Base-by-base conservation (phyloP, 2,329 filamentous ascomycete genomes). In the Aspergillus spinulosporus region DNA sequence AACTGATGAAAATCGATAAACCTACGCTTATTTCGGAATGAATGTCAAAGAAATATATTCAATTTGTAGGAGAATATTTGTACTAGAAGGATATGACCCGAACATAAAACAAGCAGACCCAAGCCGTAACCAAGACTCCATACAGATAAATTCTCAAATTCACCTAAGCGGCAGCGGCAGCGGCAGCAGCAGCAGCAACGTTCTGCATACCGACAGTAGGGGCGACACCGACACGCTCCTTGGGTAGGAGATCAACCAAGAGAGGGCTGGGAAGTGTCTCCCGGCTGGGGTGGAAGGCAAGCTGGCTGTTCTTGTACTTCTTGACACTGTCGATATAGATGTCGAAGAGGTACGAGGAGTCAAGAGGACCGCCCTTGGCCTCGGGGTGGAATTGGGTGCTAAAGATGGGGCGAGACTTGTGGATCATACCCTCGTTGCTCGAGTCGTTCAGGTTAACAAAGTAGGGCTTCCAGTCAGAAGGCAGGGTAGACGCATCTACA, bases 351-450 rank as follows among this genome's bases (percentile, higher is more conserved):
- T 96, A 97, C 2, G 90, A 87, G 62, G 90, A 95, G 80, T 99
- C 94, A 78, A 96, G 89, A 53, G 94, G 94, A 53, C 94, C 94
- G 59, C 94, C 94, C 82, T 96, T 96, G 65, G 94, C 94, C 79
- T 99, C 94, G 12, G 94, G 94, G 73, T 99, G 94, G 86, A 99
- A 99, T 77, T 99, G 94, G 26, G 92, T 96, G 62, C 90, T 93
- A 84, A 99, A 97, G 74, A 99, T 99, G 61, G 94, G 94, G 37
- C 93, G 90, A 57, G 89, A 89, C 78, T 89, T 92, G 84, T 99
- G 94, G 73, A 97, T 92, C 86, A 99, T 91, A 79, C 86, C 93
- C 81, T 99, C 94, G 76, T 99, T 99, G 76, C 89, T 93, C 60
- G 92, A 90, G 72, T 99, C 94, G 77, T 97, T 99, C 64, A 97